Conservation (phyloP, 129 eudicot genomes). For the Pseudognaphalium luteoalbum region DNA sequence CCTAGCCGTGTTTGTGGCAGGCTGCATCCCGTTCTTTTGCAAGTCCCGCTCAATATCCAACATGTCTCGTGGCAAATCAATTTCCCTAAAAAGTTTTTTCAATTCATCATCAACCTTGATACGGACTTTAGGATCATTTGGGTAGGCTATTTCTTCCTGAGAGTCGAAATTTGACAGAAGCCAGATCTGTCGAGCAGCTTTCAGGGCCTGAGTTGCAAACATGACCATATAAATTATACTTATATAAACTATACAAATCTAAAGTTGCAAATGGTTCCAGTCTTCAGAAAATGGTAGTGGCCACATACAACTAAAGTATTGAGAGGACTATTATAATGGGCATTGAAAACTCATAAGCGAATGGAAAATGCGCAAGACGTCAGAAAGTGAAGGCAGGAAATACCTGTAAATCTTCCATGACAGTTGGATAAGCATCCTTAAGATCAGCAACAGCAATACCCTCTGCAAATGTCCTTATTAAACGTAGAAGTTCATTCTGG, state of each 20-base stretch:
- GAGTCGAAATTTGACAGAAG: constrained; percentile 72
- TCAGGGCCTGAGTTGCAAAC: constrained; percentile 41
- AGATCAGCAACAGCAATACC: constrained; percentile 48
- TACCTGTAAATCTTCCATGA: constrained; percentile 80
- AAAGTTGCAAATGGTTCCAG: too few relatives aligned
- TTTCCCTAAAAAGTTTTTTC: constrained; percentile 48
- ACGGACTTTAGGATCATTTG: constrained; percentile 59
- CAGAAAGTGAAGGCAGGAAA: background rate
- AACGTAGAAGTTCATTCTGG: constrained; percentile 43
- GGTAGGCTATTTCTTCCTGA: constrained; percentile 77
- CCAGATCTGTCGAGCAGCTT: constrained; percentile 65
- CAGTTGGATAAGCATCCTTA: too few relatives aligned
- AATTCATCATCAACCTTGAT: constrained; percentile 69
- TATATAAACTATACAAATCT: too few relatives aligned
- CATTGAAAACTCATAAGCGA: too few relatives aligned
- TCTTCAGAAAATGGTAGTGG: too few relatives aligned
- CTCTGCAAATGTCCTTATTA: constrained; percentile 55
- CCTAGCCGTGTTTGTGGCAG: constrained; percentile 82
- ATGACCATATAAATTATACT: background rate
- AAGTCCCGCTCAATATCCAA: constrained; percentile 62
- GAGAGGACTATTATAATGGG: too few relatives aligned
- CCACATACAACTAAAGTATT: too few relatives aligned
- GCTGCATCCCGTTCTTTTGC: constrained; percentile 53
- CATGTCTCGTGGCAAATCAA: constrained; percentile 28
- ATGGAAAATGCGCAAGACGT: too few relatives aligned